Conservation (phyloP, 805 yeast species). For the Hanseniaspora clermontiae region DNA sequence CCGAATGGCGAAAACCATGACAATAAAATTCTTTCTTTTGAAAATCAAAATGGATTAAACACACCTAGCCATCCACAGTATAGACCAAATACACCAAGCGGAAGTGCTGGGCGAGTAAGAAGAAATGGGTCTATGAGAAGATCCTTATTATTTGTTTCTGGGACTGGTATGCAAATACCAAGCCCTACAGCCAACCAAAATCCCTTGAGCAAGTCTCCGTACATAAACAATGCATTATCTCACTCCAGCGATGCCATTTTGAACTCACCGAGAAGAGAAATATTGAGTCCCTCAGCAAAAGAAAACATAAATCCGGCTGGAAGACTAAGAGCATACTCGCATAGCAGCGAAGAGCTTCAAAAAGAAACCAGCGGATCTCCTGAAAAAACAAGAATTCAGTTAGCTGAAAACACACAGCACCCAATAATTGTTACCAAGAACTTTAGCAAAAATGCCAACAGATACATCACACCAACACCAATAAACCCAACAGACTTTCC, state of each 20-base stretch:
- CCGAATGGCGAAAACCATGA: background rate
- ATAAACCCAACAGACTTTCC: background rate
- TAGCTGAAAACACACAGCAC: background rate
- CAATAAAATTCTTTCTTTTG: background rate
- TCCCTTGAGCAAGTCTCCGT: background rate
- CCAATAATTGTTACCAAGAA: constrained; percentile 6
- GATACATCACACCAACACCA: constrained; percentile 12
- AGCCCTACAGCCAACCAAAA: constrained; percentile 2
- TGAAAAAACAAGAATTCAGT: background rate
- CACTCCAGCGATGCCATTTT: constrained; percentile 1
- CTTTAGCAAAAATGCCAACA: background rate
- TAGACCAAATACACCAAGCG: background rate
- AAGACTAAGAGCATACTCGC: constrained; percentile 8
- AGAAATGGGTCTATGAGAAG: constrained; percentile 14
- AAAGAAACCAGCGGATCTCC: background rate
- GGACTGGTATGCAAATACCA: constrained; percentile 12
- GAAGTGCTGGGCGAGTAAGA: background rate
- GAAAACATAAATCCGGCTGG: background rate
- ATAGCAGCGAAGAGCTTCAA: background rate
- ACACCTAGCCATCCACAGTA: constrained; percentile 7
- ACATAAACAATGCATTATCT: background rate
- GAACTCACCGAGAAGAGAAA: background rate
- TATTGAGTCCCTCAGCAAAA: background rate
- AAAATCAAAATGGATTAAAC: background rate
- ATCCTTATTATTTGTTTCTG: constrained; percentile 13